Base-by-base conservation (phyloP, 441 rosid genomes). In the Pelargonium fulgidum region DNA sequence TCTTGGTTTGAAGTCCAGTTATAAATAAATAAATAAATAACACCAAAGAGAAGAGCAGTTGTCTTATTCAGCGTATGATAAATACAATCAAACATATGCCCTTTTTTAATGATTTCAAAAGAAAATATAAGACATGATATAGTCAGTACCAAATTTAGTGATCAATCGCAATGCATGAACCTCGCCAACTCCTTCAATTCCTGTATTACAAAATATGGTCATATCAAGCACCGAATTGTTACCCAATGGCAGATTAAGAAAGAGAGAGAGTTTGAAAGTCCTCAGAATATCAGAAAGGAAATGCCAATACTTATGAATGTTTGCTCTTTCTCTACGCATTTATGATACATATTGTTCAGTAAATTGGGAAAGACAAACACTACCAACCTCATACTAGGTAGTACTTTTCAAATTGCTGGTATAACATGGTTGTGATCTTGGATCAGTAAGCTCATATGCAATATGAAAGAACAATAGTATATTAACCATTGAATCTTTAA, bases 101-200 rank as follows among this genome's bases (percentile, higher is more conserved):
- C 19, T n/a, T 16, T 8, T 67, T 59, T 64, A 39, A 54, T 52
- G 16, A 67, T 61, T 58, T 17, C n/a, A 10, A 64, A 67, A 63
- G 5, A 71, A 67, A 45, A 41, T 8, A 17, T 9, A 62, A 59
- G 44, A 58, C 50, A 71, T 19, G 24, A 68, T 14, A 59, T 63
- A 72, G 44, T 33, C 62, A 71, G 68, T 84, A 91, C 97, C 97
- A 76, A 89, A 93, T 82, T 79, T 83, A 70, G 81, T 75, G 68
- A 93, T 86, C 74, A 93, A 78, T 72, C 89, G 84, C 81, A 88
- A 80, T 42, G 96, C 97, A 82, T 82, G 81, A 66, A 90, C 93
- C 63, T 76, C 77, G 70, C 97, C 99, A 54, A 93, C 88, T 70
- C 99, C 97, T 56, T 82, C 86, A 72, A 91, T 93, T 79, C 97